Conservation (phyloP, 305 asterid species). For the Rubia occidens region DNA sequence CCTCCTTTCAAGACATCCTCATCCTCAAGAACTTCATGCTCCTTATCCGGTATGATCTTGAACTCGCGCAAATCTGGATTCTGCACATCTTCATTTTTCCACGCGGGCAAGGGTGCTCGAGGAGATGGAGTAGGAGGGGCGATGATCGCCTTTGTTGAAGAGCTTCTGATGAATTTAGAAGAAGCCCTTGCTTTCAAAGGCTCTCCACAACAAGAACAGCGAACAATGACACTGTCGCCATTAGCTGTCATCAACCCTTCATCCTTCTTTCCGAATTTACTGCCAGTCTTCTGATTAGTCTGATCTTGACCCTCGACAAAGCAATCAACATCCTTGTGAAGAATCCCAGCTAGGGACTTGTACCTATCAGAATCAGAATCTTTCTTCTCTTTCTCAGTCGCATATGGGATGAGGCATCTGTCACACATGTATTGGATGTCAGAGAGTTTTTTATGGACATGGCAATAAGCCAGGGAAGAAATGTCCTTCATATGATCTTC, state of each 20-base stretch:
- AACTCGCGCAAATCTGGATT: constrained; percentile 47
- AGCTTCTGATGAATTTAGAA: constrained; percentile 33
- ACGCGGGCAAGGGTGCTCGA: constrained; percentile 31
- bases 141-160: constrained; percentile 33
- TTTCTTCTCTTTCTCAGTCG: constrained; percentile 52
- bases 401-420: constrained; percentile 57
- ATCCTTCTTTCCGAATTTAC: constrained; percentile 38
- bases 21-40: constrained; percentile 34
- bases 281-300: constrained; percentile 21
- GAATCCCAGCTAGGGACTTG: constrained; percentile 53
- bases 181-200: constrained; percentile 33
- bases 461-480: constrained; percentile 80
- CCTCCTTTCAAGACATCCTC: constrained; percentile 35
- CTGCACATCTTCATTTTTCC: constrained; percentile 41
- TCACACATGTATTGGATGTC: constrained; percentile 68
- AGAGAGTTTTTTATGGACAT: constrained; percentile 54
- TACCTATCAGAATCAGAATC: constrained; percentile 48
- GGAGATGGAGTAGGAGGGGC: constrained; percentile 48
- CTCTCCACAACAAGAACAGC: constrained; percentile 84
- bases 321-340: constrained; percentile 53
- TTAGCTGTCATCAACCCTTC: constrained; percentile 22
- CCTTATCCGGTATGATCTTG: constrained; percentile 40
- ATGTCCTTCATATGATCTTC: constrained; percentile 66
- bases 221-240: neutral
- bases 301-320: constrained; percentile 24